These are phyloP conservation scores for Pouteria campechiana DNA, from an alignment of 179 eudicot genomes.

Conservation along the genomic window DNA sequence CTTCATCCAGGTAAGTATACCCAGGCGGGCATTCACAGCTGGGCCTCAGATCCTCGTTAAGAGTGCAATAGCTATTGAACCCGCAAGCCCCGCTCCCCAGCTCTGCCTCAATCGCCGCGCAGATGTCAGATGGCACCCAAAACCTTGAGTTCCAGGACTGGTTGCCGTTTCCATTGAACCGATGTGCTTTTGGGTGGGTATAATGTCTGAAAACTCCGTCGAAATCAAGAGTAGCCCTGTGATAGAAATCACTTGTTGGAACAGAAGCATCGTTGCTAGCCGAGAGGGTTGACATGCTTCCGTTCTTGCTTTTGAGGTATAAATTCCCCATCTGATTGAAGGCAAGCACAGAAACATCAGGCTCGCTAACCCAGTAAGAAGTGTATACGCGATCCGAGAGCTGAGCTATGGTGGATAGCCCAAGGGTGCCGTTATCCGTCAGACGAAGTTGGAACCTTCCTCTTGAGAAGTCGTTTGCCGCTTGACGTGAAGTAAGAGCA, in stretches of 20 bases:
- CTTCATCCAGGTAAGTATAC: slow-evolving; percentile 15
- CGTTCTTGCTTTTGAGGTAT: slow-evolving; percentile 4
- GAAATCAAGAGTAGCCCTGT: slow-evolving; percentile 17
- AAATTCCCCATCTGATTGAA: slow-evolving; percentile 1
- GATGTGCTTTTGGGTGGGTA: slow-evolving; percentile 10
- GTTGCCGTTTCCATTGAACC: not conserved
- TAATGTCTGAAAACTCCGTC: slow-evolving; percentile 26
- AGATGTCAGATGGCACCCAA: slow-evolving; percentile 13
- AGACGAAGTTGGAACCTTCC: slow-evolving; percentile 4
- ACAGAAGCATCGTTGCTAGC: not conserved
- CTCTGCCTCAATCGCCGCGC: not conserved
- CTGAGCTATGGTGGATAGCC: not conserved
- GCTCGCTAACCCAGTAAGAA: not conserved
- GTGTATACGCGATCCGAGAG: not conserved
- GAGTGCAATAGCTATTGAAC: slow-evolving; percentile 18
- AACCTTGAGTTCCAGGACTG: slow-evolving; percentile 2
- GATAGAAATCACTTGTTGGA: slow-evolving; percentile 9
- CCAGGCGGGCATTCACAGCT: slow-evolving; percentile 19
- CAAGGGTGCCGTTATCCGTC: slow-evolving; percentile 3
- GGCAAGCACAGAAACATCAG: not conserved
- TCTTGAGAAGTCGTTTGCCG: slow-evolving; percentile 1
- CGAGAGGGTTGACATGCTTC: not conserved
- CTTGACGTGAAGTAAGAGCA: not conserved
- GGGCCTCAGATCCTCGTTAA: slow-evolving; percentile 6
- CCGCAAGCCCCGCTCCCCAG: slow-evolving; percentile 30